Evolutionary conservation across 768 basidiomycete species (phyloP).

Genomic region (Phylloporus sp.): DNA sequence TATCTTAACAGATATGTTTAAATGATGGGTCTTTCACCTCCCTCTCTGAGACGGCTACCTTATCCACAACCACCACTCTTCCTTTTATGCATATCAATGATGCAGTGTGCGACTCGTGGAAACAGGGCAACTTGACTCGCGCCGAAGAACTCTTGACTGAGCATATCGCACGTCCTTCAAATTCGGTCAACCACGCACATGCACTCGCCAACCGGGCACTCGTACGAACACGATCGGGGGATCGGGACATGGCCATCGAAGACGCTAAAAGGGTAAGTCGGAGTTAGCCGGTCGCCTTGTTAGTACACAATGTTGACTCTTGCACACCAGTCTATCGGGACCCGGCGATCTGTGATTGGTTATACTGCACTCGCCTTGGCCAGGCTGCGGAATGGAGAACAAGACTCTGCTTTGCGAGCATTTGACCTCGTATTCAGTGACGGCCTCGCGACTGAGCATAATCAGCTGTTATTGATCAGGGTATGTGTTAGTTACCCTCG

Average conservation of each 20-base stretch:
- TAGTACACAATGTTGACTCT: neutral
- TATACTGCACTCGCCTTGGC: neutral
- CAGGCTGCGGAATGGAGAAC: neutral
- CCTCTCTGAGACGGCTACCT: too few species aligned
- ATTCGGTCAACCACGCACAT: too few species aligned
- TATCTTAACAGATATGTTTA: too few species aligned
- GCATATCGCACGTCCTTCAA: too few species aligned
- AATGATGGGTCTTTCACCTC: too few species aligned
- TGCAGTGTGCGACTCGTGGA: too few species aligned
- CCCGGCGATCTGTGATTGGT: neutral
- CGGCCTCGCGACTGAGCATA: neutral
- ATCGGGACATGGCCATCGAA: neutral
- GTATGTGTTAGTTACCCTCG: neutral
- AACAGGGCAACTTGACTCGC: too few species aligned
- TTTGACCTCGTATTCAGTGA: constrained; percentile 11
- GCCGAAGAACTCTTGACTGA: too few species aligned
- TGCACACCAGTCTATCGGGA: neutral
- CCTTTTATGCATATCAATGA: too few species aligned
- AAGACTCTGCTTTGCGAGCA: neutral
- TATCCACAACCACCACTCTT: too few species aligned
- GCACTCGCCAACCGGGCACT: too few species aligned
- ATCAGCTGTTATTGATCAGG: constrained; percentile 12
- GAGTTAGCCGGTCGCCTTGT: neutral
- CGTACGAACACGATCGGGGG: too few species aligned
- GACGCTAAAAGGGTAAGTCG: constrained; percentile 4